Base-by-base conservation (phyloP, 371 early-diverging fungal genomes). In the Entomophthora muscae region DNA sequence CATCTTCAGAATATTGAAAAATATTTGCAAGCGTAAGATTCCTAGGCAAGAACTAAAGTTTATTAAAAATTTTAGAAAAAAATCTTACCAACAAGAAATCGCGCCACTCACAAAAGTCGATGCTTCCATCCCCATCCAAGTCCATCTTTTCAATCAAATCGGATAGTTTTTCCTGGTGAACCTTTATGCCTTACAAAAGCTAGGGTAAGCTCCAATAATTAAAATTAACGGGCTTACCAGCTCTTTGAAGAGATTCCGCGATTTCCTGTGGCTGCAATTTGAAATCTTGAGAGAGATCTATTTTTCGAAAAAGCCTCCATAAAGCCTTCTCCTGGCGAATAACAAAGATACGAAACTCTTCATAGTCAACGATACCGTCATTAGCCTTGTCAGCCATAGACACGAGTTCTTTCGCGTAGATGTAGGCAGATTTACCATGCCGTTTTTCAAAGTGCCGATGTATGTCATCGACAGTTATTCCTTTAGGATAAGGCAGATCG, bases 51-150 rank as follows among this genome's bases (percentile, higher is more conserved):
- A 65, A 61, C 57, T 63, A 26, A 26, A 7, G 23, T 27, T 28
- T 55, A 10, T 22, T 26, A 32, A 56, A 62, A 30, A 26, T 0
- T 24, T n/a, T 26, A 61, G n/a, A n/a, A 10, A 12, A 32, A 17
- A 12, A 52, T 57, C 72, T 67, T 72, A 84, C 81, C 70, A 88
- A 67, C 10, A 85, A 68, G 66, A 83, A 85, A 73, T 89, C 85
- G 65, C 83, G 74, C 85, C 85, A 88, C 58, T 86, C 87, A 58
- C 77, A 75, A 69, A 78, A 86, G 69, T 83, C 83, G 42, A 86
- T 84, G 30, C 74, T 78, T 31, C 88, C 88, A 70, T 84, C 79
- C 10, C 77, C 77, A 71, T 79, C 75, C 30, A 70, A 76, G 67
- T 86, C 89, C 71, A 89, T 78, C 52, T 73, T 75, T 26, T 75